Conservation (phyloP, 345 rosid genomes). For the Lumnitzera littorea region DNA sequence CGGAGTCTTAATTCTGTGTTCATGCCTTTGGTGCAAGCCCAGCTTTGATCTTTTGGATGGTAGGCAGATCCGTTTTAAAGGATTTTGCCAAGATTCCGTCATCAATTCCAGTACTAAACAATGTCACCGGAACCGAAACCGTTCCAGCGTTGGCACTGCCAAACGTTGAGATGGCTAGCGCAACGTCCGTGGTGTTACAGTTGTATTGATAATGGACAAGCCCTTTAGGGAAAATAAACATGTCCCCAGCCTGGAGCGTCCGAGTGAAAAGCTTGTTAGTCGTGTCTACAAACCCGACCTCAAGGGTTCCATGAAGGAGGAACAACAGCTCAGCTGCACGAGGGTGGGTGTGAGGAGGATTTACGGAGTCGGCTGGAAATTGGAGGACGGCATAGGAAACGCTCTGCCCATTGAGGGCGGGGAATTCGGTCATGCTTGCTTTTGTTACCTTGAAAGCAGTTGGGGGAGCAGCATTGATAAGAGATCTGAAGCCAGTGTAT, state of each 20-base stretch:
- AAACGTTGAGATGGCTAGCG: slow-evolving; percentile 14
- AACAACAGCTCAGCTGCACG: slow-evolving; percentile 20
- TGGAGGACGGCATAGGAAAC: background rate
- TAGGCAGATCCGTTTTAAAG: slow-evolving; percentile 15
- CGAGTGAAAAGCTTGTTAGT: slow-evolving; percentile 17
- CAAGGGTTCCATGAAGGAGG: slow-evolving; percentile 8
- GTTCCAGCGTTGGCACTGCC: slow-evolving; percentile 27
- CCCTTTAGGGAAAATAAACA: slow-evolving; percentile 22
- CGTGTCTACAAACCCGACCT: slow-evolving; percentile 23
- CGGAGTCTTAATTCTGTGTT: background rate
- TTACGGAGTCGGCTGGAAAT: slow-evolving; percentile 12
- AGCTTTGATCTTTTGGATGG: slow-evolving; percentile 12
- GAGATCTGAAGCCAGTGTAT: slow-evolving; percentile 5
- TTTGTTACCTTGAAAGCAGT: slow-evolving; percentile 9
- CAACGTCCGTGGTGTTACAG: background rate
- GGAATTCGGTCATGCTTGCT: slow-evolving; percentile 14
- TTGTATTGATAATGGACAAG: slow-evolving; percentile 23
- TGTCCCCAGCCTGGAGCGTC: slow-evolving; percentile 18
- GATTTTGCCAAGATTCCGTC: slow-evolving; percentile 20
- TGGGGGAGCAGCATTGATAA: background rate
- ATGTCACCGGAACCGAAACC: slow-evolving; percentile 11
- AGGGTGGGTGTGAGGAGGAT: slow-evolving; percentile 24
- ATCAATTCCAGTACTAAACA: slow-evolving; percentile 15
- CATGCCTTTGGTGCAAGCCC: slow-evolving; percentile 9
- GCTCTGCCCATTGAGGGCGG: slow-evolving; percentile 13